Base-by-base conservation (phyloP, 768 basidiomycete species). In the Paxillus ammoniavirescens region DNA sequence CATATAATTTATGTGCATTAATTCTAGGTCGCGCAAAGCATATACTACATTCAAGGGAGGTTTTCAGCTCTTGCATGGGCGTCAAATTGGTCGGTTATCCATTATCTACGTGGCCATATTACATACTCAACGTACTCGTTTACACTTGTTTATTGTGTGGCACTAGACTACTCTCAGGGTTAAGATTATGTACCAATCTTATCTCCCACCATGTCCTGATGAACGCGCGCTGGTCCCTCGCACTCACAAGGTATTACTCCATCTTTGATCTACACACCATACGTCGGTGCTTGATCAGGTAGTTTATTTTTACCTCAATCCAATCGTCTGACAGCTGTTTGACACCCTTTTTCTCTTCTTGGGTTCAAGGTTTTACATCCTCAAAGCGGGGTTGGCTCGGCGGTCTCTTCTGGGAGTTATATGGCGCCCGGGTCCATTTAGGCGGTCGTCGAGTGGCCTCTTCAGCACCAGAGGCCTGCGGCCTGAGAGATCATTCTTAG, bases 61-160 rank as follows among this genome's bases (percentile, higher is more conserved):
- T 47, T 65, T 67, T 66, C 42, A 38, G 15, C 58, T 17, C 63
- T 64, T 52, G 58, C 54, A 64, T 64, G 59, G 44, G 65, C 65
- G 63, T 60, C 58, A 54, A 57, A 45, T 49, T 54, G 50, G 50
- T 61, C 64, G 61, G 65, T 64, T n/a, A n/a, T n/a, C n/a, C n/a
- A n/a, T n/a, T 55, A 68, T 68, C 66, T 56, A 61, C 62, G 62
- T 55, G 38, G 21, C 35, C 15, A 36, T 55, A 68, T 67, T 68
- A 65, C 67, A 59, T 68, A 69, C 62, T 50, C 36, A 41, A 47
- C 31, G 13, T 48, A 44, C 42, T 17, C 36, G 41, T 68, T 70
- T 68, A 43, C n/a, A 18, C 1, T 0, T 64, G 0, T 68, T 62
- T 61, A n/a, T 50, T 54, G 55, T 53, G 64, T 66, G 68, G 66